Percentiles rank a stretch among this genome's conserved stretches.
phyloP scores from a whole-genome alignment of 2,329 filamentous ascomycete species.

The Xylaria sp. region DNA sequence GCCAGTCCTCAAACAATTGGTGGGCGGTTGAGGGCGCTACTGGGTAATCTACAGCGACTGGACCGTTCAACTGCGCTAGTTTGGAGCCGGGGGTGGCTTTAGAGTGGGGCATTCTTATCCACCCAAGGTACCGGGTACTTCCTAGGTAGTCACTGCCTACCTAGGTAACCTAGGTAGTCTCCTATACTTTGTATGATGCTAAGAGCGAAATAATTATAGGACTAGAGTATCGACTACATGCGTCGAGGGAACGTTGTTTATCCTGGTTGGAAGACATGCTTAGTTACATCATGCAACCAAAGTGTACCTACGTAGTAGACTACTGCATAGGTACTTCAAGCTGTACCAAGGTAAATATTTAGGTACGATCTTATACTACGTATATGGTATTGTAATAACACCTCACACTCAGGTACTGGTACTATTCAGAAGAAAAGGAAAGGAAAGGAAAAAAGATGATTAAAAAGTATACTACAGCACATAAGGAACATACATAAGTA shows the following conservation, averaged over 20 bases:
- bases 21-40: slow-evolving; percentile 10
- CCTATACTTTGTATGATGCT: too few species aligned
- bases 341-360: background rate
- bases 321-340: too few species aligned
- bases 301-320: background rate
- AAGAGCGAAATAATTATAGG: background rate
- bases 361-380: background rate
- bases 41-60: slow-evolving; percentile 12
- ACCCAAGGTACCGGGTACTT: slow-evolving; percentile 8
- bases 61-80: background rate
- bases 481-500: background rate
- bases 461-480: background rate
- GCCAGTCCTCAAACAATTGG: background rate
- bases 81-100: slow-evolving; percentile 4
- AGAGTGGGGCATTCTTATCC: slow-evolving; percentile 4
- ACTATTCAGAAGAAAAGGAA: background rate
- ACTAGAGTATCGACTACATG: slow-evolving; percentile 8
- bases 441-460: background rate
- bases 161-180: too few species aligned
- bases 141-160: too few species aligned
- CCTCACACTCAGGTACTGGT: background rate
- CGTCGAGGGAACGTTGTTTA: background rate
- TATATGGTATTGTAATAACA: background rate
- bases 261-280: background rate
- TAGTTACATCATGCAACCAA: slow-evolving; percentile 35